Evolutionary conservation across 208 protist species (phyloP).

Genomic region (Crithidia bombi): DNA sequence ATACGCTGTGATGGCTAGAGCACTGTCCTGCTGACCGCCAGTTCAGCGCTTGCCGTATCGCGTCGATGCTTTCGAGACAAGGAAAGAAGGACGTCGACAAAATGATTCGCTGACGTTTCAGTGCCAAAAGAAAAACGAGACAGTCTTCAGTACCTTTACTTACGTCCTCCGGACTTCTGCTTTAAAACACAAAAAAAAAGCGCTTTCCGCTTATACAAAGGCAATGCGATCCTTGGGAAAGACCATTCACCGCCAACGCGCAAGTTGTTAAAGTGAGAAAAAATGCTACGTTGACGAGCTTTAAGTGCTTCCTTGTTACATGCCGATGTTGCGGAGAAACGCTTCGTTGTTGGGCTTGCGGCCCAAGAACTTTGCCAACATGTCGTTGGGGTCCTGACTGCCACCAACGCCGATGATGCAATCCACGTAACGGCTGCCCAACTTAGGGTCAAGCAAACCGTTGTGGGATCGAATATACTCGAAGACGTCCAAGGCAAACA

Average conservation of each 20-base stretch:
- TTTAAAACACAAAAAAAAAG: too few relatives aligned
- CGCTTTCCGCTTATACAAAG: background rate
- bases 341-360: conserved; percentile 82
- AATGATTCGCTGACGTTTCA: too few relatives aligned
- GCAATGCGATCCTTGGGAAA: background rate
- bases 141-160: too few relatives aligned
- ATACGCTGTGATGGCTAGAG: too few relatives aligned
- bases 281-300: background rate
- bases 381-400: conserved; percentile 73
- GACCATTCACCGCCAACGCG: too few relatives aligned
- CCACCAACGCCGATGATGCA: conserved; percentile 83
- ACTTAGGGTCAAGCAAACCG: conserved; percentile 66
- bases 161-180: too few relatives aligned
- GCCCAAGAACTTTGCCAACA: conserved; percentile 82
- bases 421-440: conserved; percentile 73
- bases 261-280: background rate
- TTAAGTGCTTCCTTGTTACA: conserved; percentile 26
- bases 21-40: too few relatives aligned
- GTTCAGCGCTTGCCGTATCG: too few relatives aligned
- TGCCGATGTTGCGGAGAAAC: conserved; percentile 73
- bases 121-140: too few relatives aligned
- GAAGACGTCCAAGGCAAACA: conserved; percentile 87
- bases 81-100: too few relatives aligned
- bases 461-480: conserved; percentile 72
- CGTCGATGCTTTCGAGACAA: too few relatives aligned